These are phyloP conservation scores for Cryptosporidium sp. DNA, from an alignment of 169 alveolate species.

Conservation along the genomic window DNA sequence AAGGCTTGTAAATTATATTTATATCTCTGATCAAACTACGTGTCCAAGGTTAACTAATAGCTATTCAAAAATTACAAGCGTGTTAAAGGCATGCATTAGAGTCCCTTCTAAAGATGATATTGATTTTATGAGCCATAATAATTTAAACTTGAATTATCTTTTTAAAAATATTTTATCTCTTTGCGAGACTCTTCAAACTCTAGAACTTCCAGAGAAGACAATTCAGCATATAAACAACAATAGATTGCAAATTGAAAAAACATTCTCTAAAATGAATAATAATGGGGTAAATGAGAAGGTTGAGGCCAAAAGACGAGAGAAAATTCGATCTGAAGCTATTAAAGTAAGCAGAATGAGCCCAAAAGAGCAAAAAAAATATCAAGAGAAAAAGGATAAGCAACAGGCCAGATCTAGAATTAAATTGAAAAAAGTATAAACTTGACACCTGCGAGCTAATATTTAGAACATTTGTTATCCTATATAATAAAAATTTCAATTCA, in stretches of 20 bases:
- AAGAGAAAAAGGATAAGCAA: slow-evolving; percentile 63
- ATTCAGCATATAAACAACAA: slow-evolving; percentile 35
- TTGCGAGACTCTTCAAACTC: slow-evolving; percentile 3
- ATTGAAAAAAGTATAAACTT: slow-evolving; percentile 19
- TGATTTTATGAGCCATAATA: background rate
- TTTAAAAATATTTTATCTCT: slow-evolving; percentile 26
- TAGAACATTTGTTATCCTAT: background rate
- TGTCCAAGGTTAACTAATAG: slow-evolving; percentile 70
- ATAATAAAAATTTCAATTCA: background rate
- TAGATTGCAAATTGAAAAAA: slow-evolving; percentile 48
- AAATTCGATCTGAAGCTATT: slow-evolving; percentile 26
- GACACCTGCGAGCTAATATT: background rate
- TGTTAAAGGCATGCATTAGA: slow-evolving; percentile 2
- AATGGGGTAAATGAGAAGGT: slow-evolving; percentile 5
- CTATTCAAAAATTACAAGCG: slow-evolving; percentile 26
- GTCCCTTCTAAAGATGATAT: slow-evolving; percentile 36
- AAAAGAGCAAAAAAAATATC: slow-evolving; percentile 70
- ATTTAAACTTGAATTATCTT: slow-evolving; percentile 12
- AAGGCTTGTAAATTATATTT: slow-evolving; percentile 22
- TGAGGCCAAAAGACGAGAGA: slow-evolving; percentile 61
- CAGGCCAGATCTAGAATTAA: slow-evolving; percentile 60
- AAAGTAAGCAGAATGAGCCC: slow-evolving; percentile 65
- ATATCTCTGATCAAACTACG: slow-evolving; percentile 64
- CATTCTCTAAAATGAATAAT: slow-evolving; percentile 12
- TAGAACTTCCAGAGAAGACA: slow-evolving; percentile 47